phyloP scores from a whole-genome alignment of 495 filamentous ascomycete genomes.

The Podospora appendiculata region DNA sequence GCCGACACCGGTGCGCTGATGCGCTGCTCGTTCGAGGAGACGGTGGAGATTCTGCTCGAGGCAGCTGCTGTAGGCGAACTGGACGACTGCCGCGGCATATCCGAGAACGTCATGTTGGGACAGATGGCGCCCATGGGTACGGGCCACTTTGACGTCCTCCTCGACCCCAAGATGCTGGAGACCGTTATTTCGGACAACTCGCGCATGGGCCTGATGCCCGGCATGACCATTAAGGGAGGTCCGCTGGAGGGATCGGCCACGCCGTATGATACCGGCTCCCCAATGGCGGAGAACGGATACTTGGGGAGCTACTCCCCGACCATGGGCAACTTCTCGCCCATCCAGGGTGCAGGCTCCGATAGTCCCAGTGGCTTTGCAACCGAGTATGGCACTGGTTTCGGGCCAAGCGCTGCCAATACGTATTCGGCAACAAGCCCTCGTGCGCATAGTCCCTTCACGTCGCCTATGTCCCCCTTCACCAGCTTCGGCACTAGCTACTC shows the following conservation, averaged over 20 bases:
- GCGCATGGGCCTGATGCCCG: constrained; percentile 67
- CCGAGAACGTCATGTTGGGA: constrained; percentile 97
- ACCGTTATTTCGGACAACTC: constrained; percentile 89
- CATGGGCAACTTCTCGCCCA: constrained; percentile 87
- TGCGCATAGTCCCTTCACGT: constrained; percentile 74
- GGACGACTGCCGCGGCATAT: constrained; percentile 95
- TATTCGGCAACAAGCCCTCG: constrained; percentile 62
- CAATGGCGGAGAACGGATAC: constrained; percentile 66
- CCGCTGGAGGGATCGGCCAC: constrained; percentile 80
- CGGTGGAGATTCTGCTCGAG: constrained; percentile 94
- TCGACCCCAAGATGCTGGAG: constrained; percentile 92
- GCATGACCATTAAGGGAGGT: constrained; percentile 63
- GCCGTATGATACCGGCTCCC: constrained; percentile 88
- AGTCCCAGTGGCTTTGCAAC: constrained; percentile 64
- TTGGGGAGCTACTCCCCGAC: constrained; percentile 61
- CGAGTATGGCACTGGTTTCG: constrained; percentile 41
- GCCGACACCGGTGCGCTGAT: constrained; percentile 96
- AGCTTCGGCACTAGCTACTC: constrained; percentile 63
- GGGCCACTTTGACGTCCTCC: constrained; percentile 82
- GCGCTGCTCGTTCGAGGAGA: constrained; percentile 99
- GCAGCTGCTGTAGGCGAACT: constrained; percentile 90
- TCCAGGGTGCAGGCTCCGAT: constrained; percentile 67
- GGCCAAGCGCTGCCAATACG: constrained; percentile 57
- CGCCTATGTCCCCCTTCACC: constrained; percentile 62
- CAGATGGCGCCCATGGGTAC: constrained; percentile 95